Evolutionary conservation across 2,329 filamentous ascomycete genomes (phyloP).

Genomic region (Aspergillus neoniger): DNA sequence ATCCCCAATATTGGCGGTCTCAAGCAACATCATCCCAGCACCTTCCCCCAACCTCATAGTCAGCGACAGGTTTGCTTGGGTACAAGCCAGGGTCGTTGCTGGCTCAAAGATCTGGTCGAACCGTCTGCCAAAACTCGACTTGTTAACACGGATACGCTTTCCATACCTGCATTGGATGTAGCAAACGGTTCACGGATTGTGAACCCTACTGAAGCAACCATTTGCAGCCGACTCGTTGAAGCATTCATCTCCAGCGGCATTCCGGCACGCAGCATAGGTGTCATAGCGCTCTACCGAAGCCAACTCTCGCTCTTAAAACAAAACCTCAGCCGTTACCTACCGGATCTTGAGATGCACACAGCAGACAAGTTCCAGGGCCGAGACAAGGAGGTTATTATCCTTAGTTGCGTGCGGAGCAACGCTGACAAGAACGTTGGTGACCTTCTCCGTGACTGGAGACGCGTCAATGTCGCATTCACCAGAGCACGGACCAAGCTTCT

Average conservation of each 20-base stretch:
- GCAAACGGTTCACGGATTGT: slow-evolving; percentile 79
- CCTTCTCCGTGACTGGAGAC: slow-evolving; percentile 82
- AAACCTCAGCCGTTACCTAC: slow-evolving; percentile 60
- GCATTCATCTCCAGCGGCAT: slow-evolving; percentile 75
- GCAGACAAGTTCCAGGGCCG: slow-evolving; percentile 95
- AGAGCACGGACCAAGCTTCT: slow-evolving; percentile 89
- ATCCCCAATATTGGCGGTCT: slow-evolving; percentile 68
- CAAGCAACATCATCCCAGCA: slow-evolving; percentile 55
- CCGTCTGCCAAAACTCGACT: slow-evolving; percentile 77
- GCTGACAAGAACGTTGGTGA: slow-evolving; percentile 82
- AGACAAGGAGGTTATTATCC: slow-evolving; percentile 89
- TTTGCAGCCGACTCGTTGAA: slow-evolving; percentile 79
- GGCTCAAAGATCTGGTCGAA: slow-evolving; percentile 71
- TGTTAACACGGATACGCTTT: slow-evolving; percentile 81
- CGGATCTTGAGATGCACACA: slow-evolving; percentile 87
- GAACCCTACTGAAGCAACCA: slow-evolving; percentile 77
- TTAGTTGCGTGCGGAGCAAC: slow-evolving; percentile 87
- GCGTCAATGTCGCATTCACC: slow-evolving; percentile 95
- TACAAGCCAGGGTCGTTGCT: slow-evolving; percentile 60
- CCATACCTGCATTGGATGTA: slow-evolving; percentile 63
- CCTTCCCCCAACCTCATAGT: slow-evolving; percentile 22
- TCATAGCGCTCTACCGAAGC: slow-evolving; percentile 95
- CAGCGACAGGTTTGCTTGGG: slow-evolving; percentile 57
- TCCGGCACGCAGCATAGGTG: slow-evolving; percentile 74
- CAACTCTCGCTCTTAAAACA: slow-evolving; percentile 83